These are phyloP conservation scores for Penicillium arizonense DNA, from an alignment of 495 filamentous ascomycete genomes.

Conservation along the genomic window DNA sequence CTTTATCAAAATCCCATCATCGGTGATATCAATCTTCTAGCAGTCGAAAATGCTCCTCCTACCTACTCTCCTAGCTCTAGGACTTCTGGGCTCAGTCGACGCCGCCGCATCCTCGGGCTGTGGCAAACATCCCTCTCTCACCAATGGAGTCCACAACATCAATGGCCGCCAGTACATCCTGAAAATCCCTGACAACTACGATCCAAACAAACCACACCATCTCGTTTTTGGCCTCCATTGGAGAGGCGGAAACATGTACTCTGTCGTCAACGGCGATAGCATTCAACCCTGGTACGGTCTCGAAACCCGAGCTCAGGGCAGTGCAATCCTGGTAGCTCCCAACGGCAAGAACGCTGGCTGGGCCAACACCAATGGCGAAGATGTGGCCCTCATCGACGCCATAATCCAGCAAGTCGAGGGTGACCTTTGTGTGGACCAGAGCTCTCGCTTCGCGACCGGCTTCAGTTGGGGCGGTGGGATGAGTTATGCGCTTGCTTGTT, in stretches of 20 bases:
- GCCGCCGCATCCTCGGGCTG: slow-evolving; percentile 33
- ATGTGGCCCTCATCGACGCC: slow-evolving; percentile 40
- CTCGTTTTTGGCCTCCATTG: slow-evolving; percentile 43
- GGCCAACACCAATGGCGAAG: slow-evolving; percentile 42
- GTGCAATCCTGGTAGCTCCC: slow-evolving; percentile 40
- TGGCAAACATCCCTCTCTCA: slow-evolving; percentile 34
- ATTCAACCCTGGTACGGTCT: slow-evolving; percentile 38
- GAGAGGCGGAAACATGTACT: slow-evolving; percentile 35
- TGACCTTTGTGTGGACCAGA: slow-evolving; percentile 45
- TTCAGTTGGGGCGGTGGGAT: slow-evolving; percentile 52
- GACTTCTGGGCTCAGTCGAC: slow-evolving; percentile 5
- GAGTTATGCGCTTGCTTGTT: slow-evolving; percentile 46
- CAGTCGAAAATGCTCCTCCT: slow-evolving; percentile 8
- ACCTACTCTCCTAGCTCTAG: slow-evolving; percentile 5
- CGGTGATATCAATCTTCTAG: background rate
- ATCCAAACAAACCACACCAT: slow-evolving; percentile 34
- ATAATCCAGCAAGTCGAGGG: slow-evolving; percentile 35
- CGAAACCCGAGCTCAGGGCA: slow-evolving; percentile 30
- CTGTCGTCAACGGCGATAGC: slow-evolving; percentile 25
- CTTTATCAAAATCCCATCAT: background rate
- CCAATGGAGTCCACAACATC: slow-evolving; percentile 28
- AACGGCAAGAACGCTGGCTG: slow-evolving; percentile 43
- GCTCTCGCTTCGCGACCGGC: slow-evolving; percentile 45
- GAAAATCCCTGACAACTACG: slow-evolving; percentile 38
- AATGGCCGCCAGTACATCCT: slow-evolving; percentile 33